A percentile compares a stretch with the other conserved stretches of the same genome.
Evolutionary conservation across 2,329 filamentous ascomycete species (phyloP).

Genomic region (Fusarium brevicatenulatum): DNA sequence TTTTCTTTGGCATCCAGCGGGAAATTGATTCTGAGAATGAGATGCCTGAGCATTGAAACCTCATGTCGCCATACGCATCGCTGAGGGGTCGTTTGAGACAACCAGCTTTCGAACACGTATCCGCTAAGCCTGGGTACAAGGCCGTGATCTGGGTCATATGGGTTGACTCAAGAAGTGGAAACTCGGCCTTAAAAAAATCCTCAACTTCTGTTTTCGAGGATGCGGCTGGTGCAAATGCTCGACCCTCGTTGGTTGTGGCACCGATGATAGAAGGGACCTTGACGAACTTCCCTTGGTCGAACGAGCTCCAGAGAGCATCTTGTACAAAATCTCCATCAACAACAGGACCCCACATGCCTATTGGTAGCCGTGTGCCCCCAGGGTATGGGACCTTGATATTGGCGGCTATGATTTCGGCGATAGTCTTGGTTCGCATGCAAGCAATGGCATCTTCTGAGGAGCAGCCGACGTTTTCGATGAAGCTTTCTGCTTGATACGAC

Average conservation of each 20-base stretch:
- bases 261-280: conserved; percentile 63
- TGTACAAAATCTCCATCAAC: conserved; percentile 63
- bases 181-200: conserved; percentile 48
- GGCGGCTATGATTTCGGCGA: conserved; percentile 53
- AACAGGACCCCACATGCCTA: conserved; percentile 65
- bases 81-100: conserved; percentile 50
- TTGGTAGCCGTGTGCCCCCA: conserved; percentile 47
- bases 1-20: conserved; percentile 49
- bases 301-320: conserved; percentile 60
- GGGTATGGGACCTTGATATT: conserved; percentile 53
- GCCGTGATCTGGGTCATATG: conserved; percentile 46
- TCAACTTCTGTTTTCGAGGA: conserved; percentile 48
- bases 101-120: conserved; percentile 44
- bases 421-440: conserved; percentile 58
- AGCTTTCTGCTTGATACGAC: conserved; percentile 62
- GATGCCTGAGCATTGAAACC: conserved; percentile 50
- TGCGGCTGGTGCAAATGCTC: conserved; percentile 46
- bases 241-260: conserved; percentile 52
- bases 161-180: conserved; percentile 45
- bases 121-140: conserved; percentile 50
- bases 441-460: conserved; percentile 51
- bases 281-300: conserved; percentile 60
- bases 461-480: conserved; percentile 57
- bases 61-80: conserved; percentile 49
- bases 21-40: conserved; percentile 46